A percentile compares a stretch with the other conserved stretches of the same genome.
phyloP scores from a whole-genome alignment of 805 yeast species.

The Wickerhamomyces queroliae region DNA sequence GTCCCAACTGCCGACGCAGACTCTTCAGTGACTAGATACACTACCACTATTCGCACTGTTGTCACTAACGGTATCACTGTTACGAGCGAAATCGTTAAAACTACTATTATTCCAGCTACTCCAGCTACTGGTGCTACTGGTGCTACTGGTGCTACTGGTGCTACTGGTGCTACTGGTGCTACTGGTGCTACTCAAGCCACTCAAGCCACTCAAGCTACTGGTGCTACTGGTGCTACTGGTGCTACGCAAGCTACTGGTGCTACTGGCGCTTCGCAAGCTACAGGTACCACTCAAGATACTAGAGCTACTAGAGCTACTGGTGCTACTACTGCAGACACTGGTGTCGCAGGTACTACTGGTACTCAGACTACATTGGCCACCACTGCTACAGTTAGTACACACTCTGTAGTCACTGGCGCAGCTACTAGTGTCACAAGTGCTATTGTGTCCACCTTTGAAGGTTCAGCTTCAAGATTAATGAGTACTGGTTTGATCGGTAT shows the following conservation, averaged over 20 bases:
- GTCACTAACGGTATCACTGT: neutral
- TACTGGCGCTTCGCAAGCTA: neutral
- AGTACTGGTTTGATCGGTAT: neutral
- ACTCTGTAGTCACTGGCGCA: neutral
- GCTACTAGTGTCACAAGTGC: neutral
- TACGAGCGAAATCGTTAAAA: too few species aligned
- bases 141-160: neutral
- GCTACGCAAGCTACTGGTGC: too few species aligned
- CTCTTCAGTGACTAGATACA: conserved; percentile 21
- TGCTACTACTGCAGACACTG: neutral
- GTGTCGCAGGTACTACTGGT: too few species aligned
- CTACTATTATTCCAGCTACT: neutral
- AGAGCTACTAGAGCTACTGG: neutral
- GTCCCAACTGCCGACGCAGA: conserved; percentile 29
- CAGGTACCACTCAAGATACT: neutral
- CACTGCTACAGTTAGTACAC: neutral
- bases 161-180: conserved; percentile 2
- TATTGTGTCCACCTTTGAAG: too few species aligned
- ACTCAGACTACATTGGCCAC: neutral
- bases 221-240: too few species aligned
- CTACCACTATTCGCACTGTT: conserved; percentile 3
- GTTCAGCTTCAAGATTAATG: neutral
- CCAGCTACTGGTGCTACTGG: neutral
- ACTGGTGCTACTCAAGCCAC: neutral
- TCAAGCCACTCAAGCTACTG: conserved; percentile 2